Evolutionary conservation across 2,329 filamentous ascomycete genomes (phyloP).

Genomic region (Akanthomyces lecanii): DNA sequence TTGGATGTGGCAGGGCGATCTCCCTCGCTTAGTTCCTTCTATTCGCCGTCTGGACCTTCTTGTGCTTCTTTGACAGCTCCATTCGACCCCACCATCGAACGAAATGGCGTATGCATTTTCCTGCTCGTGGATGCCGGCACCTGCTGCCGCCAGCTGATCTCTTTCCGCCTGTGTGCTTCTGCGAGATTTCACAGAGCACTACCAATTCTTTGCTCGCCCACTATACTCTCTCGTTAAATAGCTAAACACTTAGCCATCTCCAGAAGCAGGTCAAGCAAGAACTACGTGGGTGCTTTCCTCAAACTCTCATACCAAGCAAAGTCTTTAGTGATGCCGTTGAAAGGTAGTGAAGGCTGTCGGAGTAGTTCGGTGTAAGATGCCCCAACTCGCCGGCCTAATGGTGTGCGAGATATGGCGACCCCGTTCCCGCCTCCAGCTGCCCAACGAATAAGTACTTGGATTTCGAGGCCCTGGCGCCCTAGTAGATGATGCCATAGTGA

Average conservation of each 20-base stretch:
- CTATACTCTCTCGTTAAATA: background rate
- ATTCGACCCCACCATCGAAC: background rate
- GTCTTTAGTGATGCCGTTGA: background rate
- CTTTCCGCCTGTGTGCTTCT: background rate
- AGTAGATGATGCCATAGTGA: constrained; percentile 5
- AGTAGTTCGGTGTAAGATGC: background rate
- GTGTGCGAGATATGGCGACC: background rate
- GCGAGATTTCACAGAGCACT: background rate
- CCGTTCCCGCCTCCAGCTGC: background rate
- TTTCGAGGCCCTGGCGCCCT: background rate
- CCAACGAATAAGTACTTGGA: background rate
- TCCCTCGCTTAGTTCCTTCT: constrained; percentile 14
- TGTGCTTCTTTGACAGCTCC: constrained; percentile 13
- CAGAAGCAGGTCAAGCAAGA: background rate
- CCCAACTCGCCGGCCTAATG: background rate
- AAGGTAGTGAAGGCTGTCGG: background rate
- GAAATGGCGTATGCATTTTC: background rate
- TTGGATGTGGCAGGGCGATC: constrained; percentile 7
- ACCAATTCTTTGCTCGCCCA: background rate
- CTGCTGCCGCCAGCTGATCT: background rate
- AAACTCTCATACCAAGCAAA: background rate
- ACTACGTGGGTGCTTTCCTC: no score
- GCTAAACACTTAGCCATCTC: background rate
- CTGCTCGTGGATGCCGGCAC: background rate
- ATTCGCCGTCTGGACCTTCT: constrained; percentile 6